Percentiles rank a stretch among this genome's conserved stretches.
Conservation (phyloP, 2,329 filamentous ascomycete genomes). For the Alternaria triticimaculans region DNA sequence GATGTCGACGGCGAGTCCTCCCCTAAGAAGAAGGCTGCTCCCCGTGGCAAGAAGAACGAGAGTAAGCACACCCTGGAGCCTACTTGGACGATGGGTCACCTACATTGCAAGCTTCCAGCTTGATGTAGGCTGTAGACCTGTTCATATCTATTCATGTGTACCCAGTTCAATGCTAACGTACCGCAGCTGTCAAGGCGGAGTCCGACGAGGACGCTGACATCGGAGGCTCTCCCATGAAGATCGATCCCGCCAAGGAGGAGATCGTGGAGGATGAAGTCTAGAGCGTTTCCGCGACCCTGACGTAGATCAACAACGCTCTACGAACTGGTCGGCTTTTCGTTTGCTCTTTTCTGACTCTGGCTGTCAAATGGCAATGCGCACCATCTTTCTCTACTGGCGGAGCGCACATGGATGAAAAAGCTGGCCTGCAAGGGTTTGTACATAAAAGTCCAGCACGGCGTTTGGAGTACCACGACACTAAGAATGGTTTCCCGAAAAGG, state of each 20-base stretch:
- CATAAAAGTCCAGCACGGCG: neutral
- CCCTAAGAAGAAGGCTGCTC: constrained; percentile 41
- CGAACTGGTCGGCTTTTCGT: neutral
- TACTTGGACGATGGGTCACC: neutral
- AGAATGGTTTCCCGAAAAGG: neutral
- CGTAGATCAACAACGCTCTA: neutral
- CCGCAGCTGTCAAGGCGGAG: constrained; percentile 17
- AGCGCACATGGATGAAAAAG: neutral
- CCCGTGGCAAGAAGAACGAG: constrained; percentile 32
- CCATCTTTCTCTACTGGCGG: no score
- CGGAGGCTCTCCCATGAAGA: neutral
- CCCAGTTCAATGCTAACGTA: constrained; percentile 6
- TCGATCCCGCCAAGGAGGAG: constrained; percentile 7
- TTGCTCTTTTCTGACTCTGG: neutral
- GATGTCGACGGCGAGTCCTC: constrained; percentile 38
- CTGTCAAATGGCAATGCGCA: neutral
- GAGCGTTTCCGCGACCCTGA: neutral
- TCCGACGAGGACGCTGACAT: constrained; percentile 7
- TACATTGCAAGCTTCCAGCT: neutral
- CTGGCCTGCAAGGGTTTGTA: neutral
- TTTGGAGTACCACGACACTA: neutral
- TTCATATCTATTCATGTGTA: no score
- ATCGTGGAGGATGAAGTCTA: constrained; percentile 23
- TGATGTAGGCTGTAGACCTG: neutral
- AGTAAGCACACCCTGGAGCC: constrained; percentile 7